Evolutionary conservation across 495 filamentous ascomycete species (phyloP).

Genomic region (Penicillium dipodomyicola): DNA sequence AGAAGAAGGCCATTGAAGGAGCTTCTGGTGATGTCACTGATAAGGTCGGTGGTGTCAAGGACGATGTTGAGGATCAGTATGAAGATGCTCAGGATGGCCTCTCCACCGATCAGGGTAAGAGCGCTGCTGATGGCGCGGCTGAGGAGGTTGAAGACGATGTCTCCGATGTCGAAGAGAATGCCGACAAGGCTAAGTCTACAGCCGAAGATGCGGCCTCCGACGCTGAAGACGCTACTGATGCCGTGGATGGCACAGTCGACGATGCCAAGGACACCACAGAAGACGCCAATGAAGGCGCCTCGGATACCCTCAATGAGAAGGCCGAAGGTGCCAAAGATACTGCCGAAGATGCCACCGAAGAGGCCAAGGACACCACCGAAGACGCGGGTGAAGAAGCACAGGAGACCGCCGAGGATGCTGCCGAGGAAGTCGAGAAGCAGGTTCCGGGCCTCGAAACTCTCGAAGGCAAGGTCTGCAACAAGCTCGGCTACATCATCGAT

Average conservation of each 20-base stretch:
- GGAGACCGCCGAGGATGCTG: constrained; percentile 31
- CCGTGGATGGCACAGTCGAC: constrained; percentile 22
- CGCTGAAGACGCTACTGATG: constrained; percentile 20
- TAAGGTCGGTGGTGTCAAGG: constrained; percentile 17
- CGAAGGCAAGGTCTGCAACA: constrained; percentile 62
- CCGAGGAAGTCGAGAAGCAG: constrained; percentile 33
- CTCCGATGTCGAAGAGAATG: constrained; percentile 18
- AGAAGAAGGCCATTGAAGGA: constrained; percentile 30
- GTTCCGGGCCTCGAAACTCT: constrained; percentile 57
- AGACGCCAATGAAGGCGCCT: constrained; percentile 26
- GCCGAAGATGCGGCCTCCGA: constrained; percentile 17
- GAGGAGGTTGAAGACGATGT: constrained; percentile 31
- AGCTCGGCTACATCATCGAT: constrained; percentile 58
- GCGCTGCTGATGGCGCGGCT: constrained; percentile 38
- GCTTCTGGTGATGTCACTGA: constrained; percentile 15
- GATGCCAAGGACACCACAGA: constrained; percentile 9
- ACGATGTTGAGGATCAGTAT: constrained; percentile 36
- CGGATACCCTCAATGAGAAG: background rate
- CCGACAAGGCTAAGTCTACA: constrained; percentile 16
- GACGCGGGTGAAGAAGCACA: constrained; percentile 26
- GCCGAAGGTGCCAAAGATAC: constrained; percentile 19
- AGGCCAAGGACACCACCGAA: constrained; percentile 28
- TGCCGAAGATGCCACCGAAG: constrained; percentile 32
- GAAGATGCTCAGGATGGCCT: constrained; percentile 33
- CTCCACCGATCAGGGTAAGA: constrained; percentile 22